Evolutionary conservation across 352 stramenopile species (phyloP), one percentile per base, ranked within the genome.

Genomic region (Pythium dissotocum): DNA sequence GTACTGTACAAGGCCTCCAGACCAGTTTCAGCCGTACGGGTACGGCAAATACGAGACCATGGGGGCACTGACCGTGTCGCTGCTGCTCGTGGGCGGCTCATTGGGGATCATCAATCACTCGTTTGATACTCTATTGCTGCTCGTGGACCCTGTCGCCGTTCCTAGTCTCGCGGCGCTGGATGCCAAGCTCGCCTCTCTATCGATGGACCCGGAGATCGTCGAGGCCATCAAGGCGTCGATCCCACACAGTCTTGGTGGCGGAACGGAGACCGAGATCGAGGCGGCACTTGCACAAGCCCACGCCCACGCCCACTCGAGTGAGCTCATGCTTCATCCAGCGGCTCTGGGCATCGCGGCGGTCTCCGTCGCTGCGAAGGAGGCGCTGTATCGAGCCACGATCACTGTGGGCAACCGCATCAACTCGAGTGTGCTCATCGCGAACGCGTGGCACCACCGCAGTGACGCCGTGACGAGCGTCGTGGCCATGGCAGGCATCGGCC

Each of bases 401-500:
- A 71, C 63, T 18, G 89, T 99, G 5, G 97, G 88, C 28, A 82
- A 95, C 44, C 72, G 80, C 36, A 77, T 98, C 35, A 96, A 98
- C 79, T 98, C 89, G 54, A 91, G 75, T 44, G 85, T 98, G 18
- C 79, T 99, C 9, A 94, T 98, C 72, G 95, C 97, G 8, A 99
- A 99, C 77, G 97, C 97, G 18, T 98, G 95, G 95, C 96, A 99
- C 64, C 89, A 97, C 61, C 88, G 89, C 32, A 94, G 85, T 36
- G 89, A 97, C 61, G 87, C 89, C 1, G 70, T 93, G 33, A 92
- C 89, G 12, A 96, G 87, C 38, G 73, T 95, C 9, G 82, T 95
- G 6, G 89, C 88, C 1, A 81, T 88, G 75, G 69, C 71, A 2
- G 83, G 83, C 28, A 90, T 92, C 44, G 77, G 82, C 0, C 62